Base-by-base conservation (phyloP, 164 flowering plant genomes). In the Paratinospora sagittata region DNA sequence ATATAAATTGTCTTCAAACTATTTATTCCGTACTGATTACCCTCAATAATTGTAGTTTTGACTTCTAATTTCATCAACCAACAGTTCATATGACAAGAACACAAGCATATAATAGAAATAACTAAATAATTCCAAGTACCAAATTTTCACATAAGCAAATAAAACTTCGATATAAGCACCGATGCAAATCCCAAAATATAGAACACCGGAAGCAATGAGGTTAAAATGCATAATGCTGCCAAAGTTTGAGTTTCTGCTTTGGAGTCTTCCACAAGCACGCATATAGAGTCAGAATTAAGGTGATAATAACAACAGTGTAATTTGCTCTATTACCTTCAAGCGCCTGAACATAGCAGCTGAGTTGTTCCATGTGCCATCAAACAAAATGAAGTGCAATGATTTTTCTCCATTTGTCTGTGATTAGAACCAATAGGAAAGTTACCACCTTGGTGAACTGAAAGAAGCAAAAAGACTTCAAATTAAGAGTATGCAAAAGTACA, bases 281-380 rank as follows among this genome's bases (percentile, higher is more conserved):
- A 66, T 65, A 33, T 3, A 10, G 45, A 66, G 45, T 0, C 33
- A 17, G 30, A 10, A 16, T 33, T 26, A 21, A 60, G 66, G 23
- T 21, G 16, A 26, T 19, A 64, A 19, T 2, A 64, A n/a, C 8
- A 11, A 57, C 57, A 57, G 27, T 30, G 27, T 4, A 34, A 36
- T 72, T 12, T 24, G 27, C 19, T 26, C 13, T 24, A 57, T 52
- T 79, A 95, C 97, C 97, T 95, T 88, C 82, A 95, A 82, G 68
- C 97, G 97, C 71, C 80, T 88, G 82, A 92, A 83, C 97, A 95
- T 95, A 77, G 99, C 94, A 71, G 84, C 87, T 49, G 99, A 92
- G 70, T 89, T 91, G 78, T 80, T 95, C 99, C 99, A 95, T 36
- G 97, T 92, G 27, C 97, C 99, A 81, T 95, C 99, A 76, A 95